phyloP scores from a whole-genome alignment of 2,329 filamentous ascomycete genomes.

The Aspergillus felis region DNA sequence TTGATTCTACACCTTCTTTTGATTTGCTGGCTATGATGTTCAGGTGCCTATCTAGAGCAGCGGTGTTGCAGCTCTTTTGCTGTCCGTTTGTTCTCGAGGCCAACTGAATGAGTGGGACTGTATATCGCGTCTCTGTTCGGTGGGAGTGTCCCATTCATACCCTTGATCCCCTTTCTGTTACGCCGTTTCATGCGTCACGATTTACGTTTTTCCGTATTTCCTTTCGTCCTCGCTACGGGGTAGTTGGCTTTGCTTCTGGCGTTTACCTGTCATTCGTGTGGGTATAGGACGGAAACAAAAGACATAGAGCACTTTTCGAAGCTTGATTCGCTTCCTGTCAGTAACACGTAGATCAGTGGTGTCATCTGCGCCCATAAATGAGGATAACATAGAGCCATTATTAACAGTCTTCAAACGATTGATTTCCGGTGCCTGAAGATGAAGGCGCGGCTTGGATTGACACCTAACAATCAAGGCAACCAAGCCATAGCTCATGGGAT shows the following conservation, averaged over 20 bases:
- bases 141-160: background rate
- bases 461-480: background rate
- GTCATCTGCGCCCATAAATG: background rate
- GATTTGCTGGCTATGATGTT: background rate
- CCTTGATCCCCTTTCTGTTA: constrained; percentile 3
- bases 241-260: background rate
- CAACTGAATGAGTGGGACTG: background rate
- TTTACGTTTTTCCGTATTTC: constrained; percentile 7
- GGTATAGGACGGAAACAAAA: background rate
- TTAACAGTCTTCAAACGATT: background rate
- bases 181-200: constrained; percentile 9
- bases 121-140: background rate
- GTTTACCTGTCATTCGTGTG: background rate
- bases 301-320: background rate
- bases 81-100: background rate
- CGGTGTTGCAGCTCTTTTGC: constrained; percentile 5
- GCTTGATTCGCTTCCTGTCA: background rate
- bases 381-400: background rate
- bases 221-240: background rate
- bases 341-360: background rate
- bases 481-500: background rate
- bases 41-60: background rate
- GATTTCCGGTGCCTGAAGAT: background rate
- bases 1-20: background rate
- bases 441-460: background rate